Base-by-base conservation (phyloP, 176 grass and related monocot species). In the Oryza glaberrima region DNA sequence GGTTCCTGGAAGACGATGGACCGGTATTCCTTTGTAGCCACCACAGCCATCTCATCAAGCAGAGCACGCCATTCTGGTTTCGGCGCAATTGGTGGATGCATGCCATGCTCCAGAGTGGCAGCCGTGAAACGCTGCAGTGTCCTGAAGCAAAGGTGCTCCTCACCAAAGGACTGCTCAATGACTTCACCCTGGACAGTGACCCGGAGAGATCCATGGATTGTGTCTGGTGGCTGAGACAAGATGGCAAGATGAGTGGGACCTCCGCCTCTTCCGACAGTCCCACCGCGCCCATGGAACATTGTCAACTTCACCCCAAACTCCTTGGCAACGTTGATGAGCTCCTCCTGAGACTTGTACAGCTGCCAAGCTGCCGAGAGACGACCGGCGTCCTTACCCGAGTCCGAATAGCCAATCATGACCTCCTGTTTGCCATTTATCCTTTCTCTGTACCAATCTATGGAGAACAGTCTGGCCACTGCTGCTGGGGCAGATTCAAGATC, bases 241-340 rank as follows among this genome's bases (percentile, higher is more conserved):
- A 95, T 95, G n/a, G 93, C 93, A 88, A 95, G 93, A 49, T 95
- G 93, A 88, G 93, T 92, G 2, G 93, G 93, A 32, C 93, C 93
- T 43, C 93, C 93, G n/a, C 93, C 93, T 72, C 93, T 95, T 88
- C 93, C 93, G 79, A 95, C 93, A 67, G 93, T 95, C 49, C 93
- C 93, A 67, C 93, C 93, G 44, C 93, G 85, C 4, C 93, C 93
- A 78, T 95, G 93, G 67, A 95, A 92, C 93, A 95, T 92, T 25
- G 93, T 95, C 72, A 95, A 72, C 74, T 95, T 95, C 60, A 95
- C 93, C 48, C 93, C 90, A 65, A 85, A 94, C 60, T 94, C 12
- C 78, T 94, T 92, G 5, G 92, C 90, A 9, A 94, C 92, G 52
- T 94, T 94, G 43, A 94, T 83, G 11, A 94, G 90, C 40, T 94